Base-by-base conservation (phyloP, 2,329 filamentous ascomycete species). In the Aspergillus uvarum region DNA sequence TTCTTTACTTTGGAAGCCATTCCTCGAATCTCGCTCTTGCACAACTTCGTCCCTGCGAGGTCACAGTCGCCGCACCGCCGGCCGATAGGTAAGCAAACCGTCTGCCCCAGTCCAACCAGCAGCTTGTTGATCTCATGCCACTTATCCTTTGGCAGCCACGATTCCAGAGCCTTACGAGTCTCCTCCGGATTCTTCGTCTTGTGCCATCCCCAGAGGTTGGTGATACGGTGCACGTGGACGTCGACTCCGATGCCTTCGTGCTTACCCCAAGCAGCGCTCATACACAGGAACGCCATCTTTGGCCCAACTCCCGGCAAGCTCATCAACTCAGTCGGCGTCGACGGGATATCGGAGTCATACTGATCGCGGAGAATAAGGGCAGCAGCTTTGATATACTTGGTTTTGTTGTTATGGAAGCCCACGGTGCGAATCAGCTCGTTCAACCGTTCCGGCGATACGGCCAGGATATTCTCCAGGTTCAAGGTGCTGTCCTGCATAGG, bases 371-470 rank as follows among this genome's bases (percentile, higher is more conserved):
- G 81, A 35, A 96, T 88, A 32, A 83, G 78, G 3, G 92, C 92
- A 0, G 89, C 82, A 59, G 87, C 82, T 74, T 95, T 92, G 72
- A 96, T 88, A 73, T 86, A 90, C 77, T 87, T 89, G 2, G 92
- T 95, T 79, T 97, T 97, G 77, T 92, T 93, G 72, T 96, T 96
- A 80, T 96, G 93, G 74, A 97, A 97, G 26, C 93, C 93, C 47
- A 96, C 92, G 66, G 89, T 88, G 73, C 85, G 83, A 65, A 96
- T 96, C 66, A 96, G 80, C 68, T 86, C 79, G 72, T 96, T 94
- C 24, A 91, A 80, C 14, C 80, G 74, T 2, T 80, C 79, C 1
- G 91, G 85, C 4, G 88, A 82, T 29, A 92, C 87, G 2, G 87
- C 86, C 11, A 96, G 81, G 59, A 97, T 83, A 63, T 92, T 92